Conservation (phyloP, 139 green algal species). For the Picocystis salinarum region DNA sequence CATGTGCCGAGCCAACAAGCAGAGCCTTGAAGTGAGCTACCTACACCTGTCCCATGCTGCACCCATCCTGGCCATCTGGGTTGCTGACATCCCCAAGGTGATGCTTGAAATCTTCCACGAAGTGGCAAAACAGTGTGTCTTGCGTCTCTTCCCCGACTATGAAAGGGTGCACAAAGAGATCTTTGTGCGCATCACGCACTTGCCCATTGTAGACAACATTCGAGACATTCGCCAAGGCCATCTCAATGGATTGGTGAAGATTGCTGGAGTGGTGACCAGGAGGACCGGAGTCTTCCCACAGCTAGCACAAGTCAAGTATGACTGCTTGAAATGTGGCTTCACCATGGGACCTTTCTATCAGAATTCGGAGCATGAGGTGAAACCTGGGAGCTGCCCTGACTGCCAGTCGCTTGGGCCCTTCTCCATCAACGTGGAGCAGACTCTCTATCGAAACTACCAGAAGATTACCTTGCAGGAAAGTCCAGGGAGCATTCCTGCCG, state of each 20-base stretch:
- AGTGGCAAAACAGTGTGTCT: constrained; percentile 17
- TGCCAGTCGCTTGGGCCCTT: constrained; percentile 85
- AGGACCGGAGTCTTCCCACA: constrained; percentile 94
- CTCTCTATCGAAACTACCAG: constrained; percentile 96
- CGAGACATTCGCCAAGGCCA: constrained; percentile 76
- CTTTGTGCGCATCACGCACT: constrained; percentile 67
- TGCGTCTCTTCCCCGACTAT: constrained; percentile 23
- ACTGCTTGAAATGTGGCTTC: constrained; percentile 72
- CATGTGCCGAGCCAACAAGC: constrained; percentile 49
- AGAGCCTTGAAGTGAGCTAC: constrained; percentile 72
- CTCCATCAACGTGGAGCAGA: constrained; percentile 41
- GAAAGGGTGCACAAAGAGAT: constrained; percentile 29
- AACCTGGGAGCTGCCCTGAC: constrained; percentile 50
- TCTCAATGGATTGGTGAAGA: constrained; percentile 67
- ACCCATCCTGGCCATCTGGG: constrained; percentile 50
- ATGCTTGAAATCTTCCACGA: constrained; percentile 65
- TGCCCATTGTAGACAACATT: constrained; percentile 76
- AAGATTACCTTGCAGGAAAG: constrained; percentile 94
- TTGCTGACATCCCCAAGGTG: constrained; percentile 50
- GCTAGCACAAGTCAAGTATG: constrained; percentile 67
- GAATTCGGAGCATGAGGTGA: constrained; percentile 47
- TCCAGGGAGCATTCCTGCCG: constrained; percentile 73
- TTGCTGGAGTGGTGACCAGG: constrained; percentile 80
- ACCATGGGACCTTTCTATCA: constrained; percentile 76
- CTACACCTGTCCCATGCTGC: constrained; percentile 41